Conservation (phyloP, 305 asterid genomes). For the Fraxinus albicans region DNA sequence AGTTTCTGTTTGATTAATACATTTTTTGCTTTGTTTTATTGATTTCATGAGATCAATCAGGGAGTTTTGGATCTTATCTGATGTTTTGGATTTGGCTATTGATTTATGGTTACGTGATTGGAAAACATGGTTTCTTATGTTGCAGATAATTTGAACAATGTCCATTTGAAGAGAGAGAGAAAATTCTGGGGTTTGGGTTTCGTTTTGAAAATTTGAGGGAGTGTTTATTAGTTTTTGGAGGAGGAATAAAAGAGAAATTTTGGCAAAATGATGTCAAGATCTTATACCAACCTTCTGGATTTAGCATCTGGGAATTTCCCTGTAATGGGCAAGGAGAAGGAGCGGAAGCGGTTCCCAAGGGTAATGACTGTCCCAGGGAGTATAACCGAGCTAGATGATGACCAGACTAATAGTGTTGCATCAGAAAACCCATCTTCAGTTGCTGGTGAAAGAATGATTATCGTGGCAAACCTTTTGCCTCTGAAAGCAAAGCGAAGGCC, state of each 20-base stretch:
- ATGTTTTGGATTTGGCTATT: constrained; percentile 7
- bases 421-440: constrained; percentile 85
- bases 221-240: constrained; percentile 30
- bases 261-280: constrained; percentile 89
- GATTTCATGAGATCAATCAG: neutral
- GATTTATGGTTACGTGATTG: constrained; percentile 14
- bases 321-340: constrained; percentile 77
- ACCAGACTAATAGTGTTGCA: constrained; percentile 68
- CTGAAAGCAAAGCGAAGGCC: constrained; percentile 84
- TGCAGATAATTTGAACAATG: constrained; percentile 41
- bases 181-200: constrained; percentile 26
- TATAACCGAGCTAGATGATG: constrained; percentile 88
- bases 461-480: constrained; percentile 87
- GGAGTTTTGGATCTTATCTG: neutral
- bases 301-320: constrained; percentile 96
- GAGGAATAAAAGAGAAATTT: constrained; percentile 27
- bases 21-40: constrained; percentile 14
- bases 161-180: constrained; percentile 25
- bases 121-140: constrained; percentile 23
- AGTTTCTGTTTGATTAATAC: constrained; percentile 40
- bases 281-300: constrained; percentile 91
- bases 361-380: constrained; percentile 97
- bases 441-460: constrained; percentile 78
- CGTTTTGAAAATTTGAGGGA: constrained; percentile 19
- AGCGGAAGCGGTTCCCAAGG: constrained; percentile 67